These are phyloP conservation scores for Phyllostachys edulis DNA, from an alignment of 176 grass and related monocot genomes.

Conservation along the genomic window DNA sequence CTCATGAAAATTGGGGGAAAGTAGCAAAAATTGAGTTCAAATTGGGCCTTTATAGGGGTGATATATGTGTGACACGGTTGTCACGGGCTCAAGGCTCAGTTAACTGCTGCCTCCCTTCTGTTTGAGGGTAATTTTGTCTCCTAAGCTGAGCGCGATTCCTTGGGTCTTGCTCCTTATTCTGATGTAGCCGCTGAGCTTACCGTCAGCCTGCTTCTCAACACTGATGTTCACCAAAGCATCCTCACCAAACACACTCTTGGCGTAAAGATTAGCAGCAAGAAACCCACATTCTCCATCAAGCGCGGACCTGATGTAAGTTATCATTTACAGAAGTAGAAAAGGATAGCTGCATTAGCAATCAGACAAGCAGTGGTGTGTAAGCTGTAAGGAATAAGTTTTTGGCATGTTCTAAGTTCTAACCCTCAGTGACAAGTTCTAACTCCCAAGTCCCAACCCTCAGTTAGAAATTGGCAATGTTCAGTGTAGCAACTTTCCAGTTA, in stretches of 20 bases:
- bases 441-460: neutral
- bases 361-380: neutral
- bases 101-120: constrained; percentile 58
- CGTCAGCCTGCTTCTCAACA: constrained; percentile 61
- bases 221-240: constrained; percentile 71
- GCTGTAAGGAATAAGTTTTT: neutral
- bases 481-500: neutral
- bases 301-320: constrained; percentile 35
- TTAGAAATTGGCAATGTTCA: neutral
- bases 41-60: neutral
- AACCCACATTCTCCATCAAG: constrained; percentile 66
- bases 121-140: constrained; percentile 79
- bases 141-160: constrained; percentile 65
- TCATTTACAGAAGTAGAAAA: neutral
- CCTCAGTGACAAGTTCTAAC: neutral
- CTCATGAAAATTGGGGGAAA: constrained; percentile 18
- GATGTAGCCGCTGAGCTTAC: constrained; percentile 67
- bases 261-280: constrained; percentile 63
- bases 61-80: neutral
- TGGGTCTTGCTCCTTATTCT: constrained; percentile 74
- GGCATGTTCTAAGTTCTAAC: neutral
- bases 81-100: neutral
- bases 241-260: constrained; percentile 67
- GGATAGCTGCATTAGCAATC: neutral
- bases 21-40: constrained; percentile 12